Evolutionary conservation across 805 yeast species (phyloP).

Genomic region (Vanderwaltozyma verrucispora): DNA sequence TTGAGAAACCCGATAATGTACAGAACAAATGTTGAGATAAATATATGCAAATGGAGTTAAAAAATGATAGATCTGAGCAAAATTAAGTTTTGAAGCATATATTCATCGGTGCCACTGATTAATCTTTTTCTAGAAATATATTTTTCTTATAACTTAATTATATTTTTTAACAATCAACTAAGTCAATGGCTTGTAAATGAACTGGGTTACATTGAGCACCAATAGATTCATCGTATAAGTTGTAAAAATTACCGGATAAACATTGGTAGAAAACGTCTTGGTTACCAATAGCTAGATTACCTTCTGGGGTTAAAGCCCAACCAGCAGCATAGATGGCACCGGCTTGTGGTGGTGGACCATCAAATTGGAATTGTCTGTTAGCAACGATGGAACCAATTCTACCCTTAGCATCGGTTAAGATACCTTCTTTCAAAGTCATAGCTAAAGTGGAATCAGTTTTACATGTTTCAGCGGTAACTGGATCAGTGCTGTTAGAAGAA

Average conservation of each 20-base stretch:
- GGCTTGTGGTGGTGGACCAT: constrained; percentile 64
- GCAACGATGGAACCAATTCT: constrained; percentile 61
- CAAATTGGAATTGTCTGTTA: constrained; percentile 61
- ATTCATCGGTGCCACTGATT: neutral
- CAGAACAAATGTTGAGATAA: too few relatives aligned
- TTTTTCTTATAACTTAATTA: too few relatives aligned
- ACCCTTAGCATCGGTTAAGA: constrained; percentile 42
- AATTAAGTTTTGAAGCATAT: neutral
- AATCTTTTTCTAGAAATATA: neutral
- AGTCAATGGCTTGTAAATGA: constrained; percentile 46
- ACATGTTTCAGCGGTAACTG: constrained; percentile 22
- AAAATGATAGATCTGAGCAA: too few relatives aligned
- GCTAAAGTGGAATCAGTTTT: constrained; percentile 34
- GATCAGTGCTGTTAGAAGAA: constrained; percentile 23
- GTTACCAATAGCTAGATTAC: constrained; percentile 48
- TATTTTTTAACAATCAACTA: constrained; percentile 40
- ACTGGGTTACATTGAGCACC: constrained; percentile 58
- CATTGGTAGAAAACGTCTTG: constrained; percentile 55
- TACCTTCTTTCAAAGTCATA: constrained; percentile 36
- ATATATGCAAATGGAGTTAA: too few relatives aligned
- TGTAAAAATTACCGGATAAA: constrained; percentile 64
- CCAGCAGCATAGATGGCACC: constrained; percentile 50
- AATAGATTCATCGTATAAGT: constrained; percentile 54
- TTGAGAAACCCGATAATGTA: too few relatives aligned
- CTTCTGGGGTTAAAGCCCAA: constrained; percentile 41